These are phyloP conservation scores for Cystoderma amianthinum DNA, from an alignment of 768 basidiomycete species.

Conservation along the genomic window DNA sequence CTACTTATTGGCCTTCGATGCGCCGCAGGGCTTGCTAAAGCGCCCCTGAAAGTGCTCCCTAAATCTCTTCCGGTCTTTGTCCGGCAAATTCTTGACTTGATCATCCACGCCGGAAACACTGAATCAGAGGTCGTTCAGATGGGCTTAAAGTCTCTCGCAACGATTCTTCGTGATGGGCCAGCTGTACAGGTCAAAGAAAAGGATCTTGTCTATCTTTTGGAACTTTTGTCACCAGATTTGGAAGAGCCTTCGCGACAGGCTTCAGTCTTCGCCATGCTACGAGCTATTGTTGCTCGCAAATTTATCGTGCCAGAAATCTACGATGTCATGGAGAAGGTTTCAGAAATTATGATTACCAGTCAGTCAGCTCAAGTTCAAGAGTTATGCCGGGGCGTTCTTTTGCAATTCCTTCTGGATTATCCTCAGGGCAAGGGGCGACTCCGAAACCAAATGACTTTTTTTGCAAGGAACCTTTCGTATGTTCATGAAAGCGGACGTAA, in stretches of 20 bases:
- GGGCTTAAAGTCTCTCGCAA: slow-evolving; percentile 80
- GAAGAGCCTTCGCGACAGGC: slow-evolving; percentile 85
- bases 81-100: slow-evolving; percentile 75
- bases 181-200: slow-evolving; percentile 79
- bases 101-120: slow-evolving; percentile 77
- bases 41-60: slow-evolving; percentile 70
- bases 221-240: slow-evolving; percentile 81
- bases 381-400: slow-evolving; percentile 77
- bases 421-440: slow-evolving; percentile 93
- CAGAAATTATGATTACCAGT: slow-evolving; percentile 88
- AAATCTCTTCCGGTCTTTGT: slow-evolving; percentile 79
- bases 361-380: slow-evolving; percentile 91
- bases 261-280: slow-evolving; percentile 81
- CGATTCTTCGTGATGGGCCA: slow-evolving; percentile 86
- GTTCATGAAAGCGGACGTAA: slow-evolving; percentile 83
- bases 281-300: slow-evolving; percentile 85
- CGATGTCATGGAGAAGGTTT: slow-evolving; percentile 90
- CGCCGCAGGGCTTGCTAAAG: slow-evolving; percentile 73
- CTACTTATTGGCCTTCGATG: slow-evolving; percentile 72
- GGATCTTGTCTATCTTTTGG: slow-evolving; percentile 82
- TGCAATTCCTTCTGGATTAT: slow-evolving; percentile 95
- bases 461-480: slow-evolving; percentile 90
- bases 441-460: slow-evolving; percentile 81
- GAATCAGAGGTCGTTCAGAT: slow-evolving; percentile 89
- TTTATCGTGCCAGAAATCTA: slow-evolving; percentile 96